These are phyloP conservation scores for Pseudopithomyces maydicus DNA, from an alignment of 2,329 filamentous ascomycete species.

Conservation along the genomic window DNA sequence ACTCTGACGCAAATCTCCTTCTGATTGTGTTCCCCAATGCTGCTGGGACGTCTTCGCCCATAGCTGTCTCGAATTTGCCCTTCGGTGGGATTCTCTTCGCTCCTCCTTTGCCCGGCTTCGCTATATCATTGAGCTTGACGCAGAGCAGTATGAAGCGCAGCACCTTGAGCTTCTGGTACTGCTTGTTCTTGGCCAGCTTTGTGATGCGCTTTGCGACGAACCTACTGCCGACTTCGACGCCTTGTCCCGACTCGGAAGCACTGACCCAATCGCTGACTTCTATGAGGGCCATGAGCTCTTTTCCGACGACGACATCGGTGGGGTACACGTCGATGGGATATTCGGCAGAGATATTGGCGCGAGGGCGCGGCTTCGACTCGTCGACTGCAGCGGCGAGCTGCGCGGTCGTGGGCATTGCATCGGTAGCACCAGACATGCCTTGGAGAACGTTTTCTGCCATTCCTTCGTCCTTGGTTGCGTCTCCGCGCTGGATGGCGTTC, in stretches of 20 bases:
- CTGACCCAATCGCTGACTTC: slow-evolving; percentile 78
- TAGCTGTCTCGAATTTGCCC: slow-evolving; percentile 70
- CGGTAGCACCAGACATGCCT: slow-evolving; percentile 65
- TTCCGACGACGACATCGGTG: slow-evolving; percentile 67
- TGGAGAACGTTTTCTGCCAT: slow-evolving; percentile 59
- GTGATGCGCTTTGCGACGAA: slow-evolving; percentile 70
- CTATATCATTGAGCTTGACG: slow-evolving; percentile 53
- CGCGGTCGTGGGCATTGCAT: slow-evolving; percentile 69
- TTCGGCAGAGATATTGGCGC: slow-evolving; percentile 68
- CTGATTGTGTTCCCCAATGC: slow-evolving; percentile 47
- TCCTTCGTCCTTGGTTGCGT: slow-evolving; percentile 30
- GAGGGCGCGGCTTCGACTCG: slow-evolving; percentile 73
- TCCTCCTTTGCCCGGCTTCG: slow-evolving; percentile 41
- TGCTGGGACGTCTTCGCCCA: slow-evolving; percentile 46
- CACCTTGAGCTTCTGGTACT: slow-evolving; percentile 54
- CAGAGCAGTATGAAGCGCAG: slow-evolving; percentile 55
- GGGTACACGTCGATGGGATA: slow-evolving; percentile 76
- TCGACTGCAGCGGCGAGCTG: slow-evolving; percentile 69
- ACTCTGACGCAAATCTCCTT: slow-evolving; percentile 64
- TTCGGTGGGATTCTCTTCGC: slow-evolving; percentile 60
- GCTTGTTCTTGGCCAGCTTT: slow-evolving; percentile 59
- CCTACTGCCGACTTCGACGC: slow-evolving; percentile 62
- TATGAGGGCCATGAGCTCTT: slow-evolving; percentile 69
- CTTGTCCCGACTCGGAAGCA: slow-evolving; percentile 62
- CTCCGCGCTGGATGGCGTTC: slow-evolving; percentile 65